These are phyloP conservation scores for maize (Zea mays) DNA, from an alignment of 176 grass and related monocot genomes.

Conservation along the genomic window Zm-B73-REFERENCE-NAM-5.0 NC_050097.1:238692001-238692500, in stretches of 20 bases:
- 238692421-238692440: slow-evolving; percentile 61
- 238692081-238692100: slow-evolving; percentile 73
- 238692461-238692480: slow-evolving; percentile 57
- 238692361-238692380: slow-evolving; percentile 65
- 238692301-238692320: slow-evolving; percentile 85
- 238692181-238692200: slow-evolving; percentile 73
- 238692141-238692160: slow-evolving; percentile 94
- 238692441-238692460: slow-evolving; percentile 59
- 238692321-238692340: slow-evolving; percentile 64
- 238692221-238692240: slow-evolving; percentile 53
- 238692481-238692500: slow-evolving; percentile 69
- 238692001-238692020: neutral
- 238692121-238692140: slow-evolving; percentile 88
- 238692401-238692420: slow-evolving; percentile 44
- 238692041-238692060: slow-evolving; percentile 9
- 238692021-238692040: neutral
- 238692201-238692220: slow-evolving; percentile 54
- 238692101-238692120: slow-evolving; percentile 71
- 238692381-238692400: slow-evolving; percentile 67
- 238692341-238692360: slow-evolving; percentile 60
- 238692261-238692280: slow-evolving; percentile 70
- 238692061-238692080: neutral
- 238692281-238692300: slow-evolving; percentile 54
- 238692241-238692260: slow-evolving; percentile 68
- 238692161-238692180: slow-evolving; percentile 93